These are phyloP conservation scores for Xanthoconium purpureum DNA, from an alignment of 768 basidiomycete species.

Conservation along the genomic window DNA sequence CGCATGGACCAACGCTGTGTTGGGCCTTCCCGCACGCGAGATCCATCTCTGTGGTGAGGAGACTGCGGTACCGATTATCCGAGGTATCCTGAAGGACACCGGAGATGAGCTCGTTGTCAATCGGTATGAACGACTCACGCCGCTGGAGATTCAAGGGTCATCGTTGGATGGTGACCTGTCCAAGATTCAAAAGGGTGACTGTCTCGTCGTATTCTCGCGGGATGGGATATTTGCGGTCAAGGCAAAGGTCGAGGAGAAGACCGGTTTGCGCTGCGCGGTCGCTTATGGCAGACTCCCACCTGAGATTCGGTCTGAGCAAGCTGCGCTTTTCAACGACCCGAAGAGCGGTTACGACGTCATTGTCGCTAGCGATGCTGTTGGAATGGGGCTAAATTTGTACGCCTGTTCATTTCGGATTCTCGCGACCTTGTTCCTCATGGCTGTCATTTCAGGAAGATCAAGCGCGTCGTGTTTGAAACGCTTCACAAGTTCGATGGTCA, in stretches of 20 bases:
- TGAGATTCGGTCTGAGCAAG: constrained; percentile 89
- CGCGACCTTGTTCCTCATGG: not conserved
- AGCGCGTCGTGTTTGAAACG: constrained; percentile 74
- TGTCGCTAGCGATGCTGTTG: constrained; percentile 91
- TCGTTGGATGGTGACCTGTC: constrained; percentile 60
- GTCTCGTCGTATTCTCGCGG: constrained; percentile 84
- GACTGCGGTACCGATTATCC: constrained; percentile 79
- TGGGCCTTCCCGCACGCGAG: constrained; percentile 74
- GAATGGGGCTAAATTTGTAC: constrained; percentile 96
- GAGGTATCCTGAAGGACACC: constrained; percentile 62
- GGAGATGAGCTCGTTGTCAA: constrained; percentile 82
- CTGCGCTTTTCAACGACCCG: constrained; percentile 85
- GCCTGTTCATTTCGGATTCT: constrained; percentile 24
- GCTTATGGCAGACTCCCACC: constrained; percentile 92
- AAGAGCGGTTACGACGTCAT: constrained; percentile 84
- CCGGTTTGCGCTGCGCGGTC: constrained; percentile 81
- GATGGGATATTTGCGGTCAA: constrained; percentile 75
- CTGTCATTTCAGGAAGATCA: constrained; percentile 69
- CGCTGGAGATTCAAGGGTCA: constrained; percentile 65
- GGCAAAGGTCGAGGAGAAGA: constrained; percentile 61
- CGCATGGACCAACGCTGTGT: constrained; percentile 79
- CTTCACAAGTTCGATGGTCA: constrained; percentile 65
- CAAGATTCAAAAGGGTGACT: constrained; percentile 77
- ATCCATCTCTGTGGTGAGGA: constrained; percentile 96
- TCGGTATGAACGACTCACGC: constrained; percentile 85